phyloP scores from a whole-genome alignment of 192 early-diverging fungal genomes.

The Podila epicladia region DNA sequence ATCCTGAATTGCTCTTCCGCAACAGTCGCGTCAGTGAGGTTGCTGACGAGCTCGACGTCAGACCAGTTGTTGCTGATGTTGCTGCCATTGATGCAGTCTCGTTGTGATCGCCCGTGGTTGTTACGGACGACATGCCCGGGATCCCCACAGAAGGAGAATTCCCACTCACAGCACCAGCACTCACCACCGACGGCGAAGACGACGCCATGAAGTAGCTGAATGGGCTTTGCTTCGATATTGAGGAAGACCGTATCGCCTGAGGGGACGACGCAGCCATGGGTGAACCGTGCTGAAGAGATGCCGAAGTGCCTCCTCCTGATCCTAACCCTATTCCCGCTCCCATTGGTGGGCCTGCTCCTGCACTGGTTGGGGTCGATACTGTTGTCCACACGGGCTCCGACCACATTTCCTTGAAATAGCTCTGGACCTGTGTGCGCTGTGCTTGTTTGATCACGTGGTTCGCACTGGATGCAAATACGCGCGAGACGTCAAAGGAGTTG shows the following conservation, averaged over 20 bases:
- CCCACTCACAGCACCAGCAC: neutral
- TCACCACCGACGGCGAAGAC: neutral
- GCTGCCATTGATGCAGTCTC: too few relatives aligned
- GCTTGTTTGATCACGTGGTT: conserved; percentile 25
- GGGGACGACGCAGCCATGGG: neutral
- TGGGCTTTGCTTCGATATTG: neutral
- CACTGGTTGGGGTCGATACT: neutral
- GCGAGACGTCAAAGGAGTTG: conserved; percentile 36
- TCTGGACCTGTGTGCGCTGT: conserved; percentile 26
- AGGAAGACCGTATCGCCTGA: neutral
- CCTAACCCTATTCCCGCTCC: neutral
- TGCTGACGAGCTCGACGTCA: neutral
- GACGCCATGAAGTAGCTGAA: neutral
- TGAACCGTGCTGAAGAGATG: neutral
- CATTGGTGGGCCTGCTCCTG: neutral
- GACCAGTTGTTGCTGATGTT: too few relatives aligned
- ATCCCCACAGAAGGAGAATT: neutral
- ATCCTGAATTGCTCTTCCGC: conserved; percentile 12
- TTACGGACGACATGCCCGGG: too few relatives aligned
- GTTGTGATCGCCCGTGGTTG: too few relatives aligned
- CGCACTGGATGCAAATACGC: conserved; percentile 16
- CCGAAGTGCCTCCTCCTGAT: neutral
- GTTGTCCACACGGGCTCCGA: conserved; percentile 42
- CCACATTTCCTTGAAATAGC: conserved; percentile 43
- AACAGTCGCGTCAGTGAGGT: conserved; percentile 22